Evolutionary conservation across 768 basidiomycete genomes (phyloP), one percentile per base, ranked within the genome.

Genomic region (Leucosporidium scottii): DNA sequence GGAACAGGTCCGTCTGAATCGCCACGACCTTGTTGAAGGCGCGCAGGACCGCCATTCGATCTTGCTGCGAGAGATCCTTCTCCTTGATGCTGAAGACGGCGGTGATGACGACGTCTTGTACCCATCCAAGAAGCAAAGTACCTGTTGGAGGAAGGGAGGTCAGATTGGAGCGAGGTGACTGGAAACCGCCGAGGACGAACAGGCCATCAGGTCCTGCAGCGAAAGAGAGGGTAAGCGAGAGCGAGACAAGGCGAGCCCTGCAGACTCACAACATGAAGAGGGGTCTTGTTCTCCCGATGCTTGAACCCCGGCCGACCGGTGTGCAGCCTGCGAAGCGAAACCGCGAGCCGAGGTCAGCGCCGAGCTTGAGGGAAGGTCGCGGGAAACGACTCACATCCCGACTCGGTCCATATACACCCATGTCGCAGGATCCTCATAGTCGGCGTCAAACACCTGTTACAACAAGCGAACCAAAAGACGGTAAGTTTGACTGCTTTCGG

Each of bases 21-120:
- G 31, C 30, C 23, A 61, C 25, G 44, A 68, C 15, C 67, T 68
- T 64, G 60, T 69, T 69, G 59, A 69, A 59, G 2, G 68, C 68
- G 5, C 36, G 34, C 13, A 69, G 23, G 23, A 61, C 48, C 2
- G 28, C 31, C 7, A 21, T 27, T 56, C 65, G 65, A 3, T 36
- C 25, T 25, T 44, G 6, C 12, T 17, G 8, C 18, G 61, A 56
- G 23, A 56, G 61, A 20, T 15, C 21, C 3, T 51, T 48, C 7
- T 62, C 25, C 5, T 55, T 36, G 20, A 62, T 5, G 48, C 21
- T 53, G 36, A 67, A n/a, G 20, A 67, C 56, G 2, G 57, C 57
- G 25, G 61, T 57, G 48, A 62, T 49, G 13, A 67, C 61, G 18
- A 67, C 57, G 49, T 62, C 57, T 17, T 51, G 39, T 30, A 67